Conservation (phyloP, 371 early-diverging fungal species). For the Dichotomocladium elegans region DNA sequence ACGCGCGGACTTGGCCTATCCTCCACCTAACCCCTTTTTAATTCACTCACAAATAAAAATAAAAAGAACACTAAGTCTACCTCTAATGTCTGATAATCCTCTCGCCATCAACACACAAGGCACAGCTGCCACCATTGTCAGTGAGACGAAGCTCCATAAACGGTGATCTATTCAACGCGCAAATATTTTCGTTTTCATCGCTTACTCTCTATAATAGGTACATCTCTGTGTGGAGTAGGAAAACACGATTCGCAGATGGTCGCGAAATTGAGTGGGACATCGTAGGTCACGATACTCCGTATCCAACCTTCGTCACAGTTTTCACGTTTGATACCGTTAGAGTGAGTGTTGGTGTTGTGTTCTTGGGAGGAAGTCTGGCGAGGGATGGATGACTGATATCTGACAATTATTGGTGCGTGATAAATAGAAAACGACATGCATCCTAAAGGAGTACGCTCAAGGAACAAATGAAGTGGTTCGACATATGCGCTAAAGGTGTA, state of each 20-base stretch:
- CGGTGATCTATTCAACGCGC: conserved; percentile 18
- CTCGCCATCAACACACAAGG: conserved; percentile 39
- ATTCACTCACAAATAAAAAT: too few relatives aligned
- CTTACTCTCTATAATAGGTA: conserved; percentile 18
- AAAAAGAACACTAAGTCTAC: too few relatives aligned
- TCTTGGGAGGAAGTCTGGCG: too few relatives aligned
- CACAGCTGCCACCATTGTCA: conserved; percentile 36
- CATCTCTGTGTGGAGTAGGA: conserved; percentile 56
- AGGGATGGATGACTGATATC: background rate
- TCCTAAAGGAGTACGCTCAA: conserved; percentile 61
- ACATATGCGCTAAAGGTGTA: background rate
- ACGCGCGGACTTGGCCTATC: too few relatives aligned
- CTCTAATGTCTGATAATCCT: conserved; percentile 13
- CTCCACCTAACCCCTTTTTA: too few relatives aligned
- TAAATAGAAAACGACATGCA: conserved; percentile 48
- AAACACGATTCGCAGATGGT: conserved; percentile 51
- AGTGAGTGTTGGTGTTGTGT: too few relatives aligned
- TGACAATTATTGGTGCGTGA: background rate
- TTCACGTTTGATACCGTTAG: conserved; percentile 44
- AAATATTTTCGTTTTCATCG: background rate
- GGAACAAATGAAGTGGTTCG: conserved; percentile 61
- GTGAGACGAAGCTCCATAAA: conserved; percentile 31
- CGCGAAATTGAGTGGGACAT: conserved; percentile 57
- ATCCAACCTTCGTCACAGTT: conserved; percentile 45
- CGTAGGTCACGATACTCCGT: conserved; percentile 47